Conservation (phyloP, 176 grass and related monocot species). For the Triticum urartu region DNA sequence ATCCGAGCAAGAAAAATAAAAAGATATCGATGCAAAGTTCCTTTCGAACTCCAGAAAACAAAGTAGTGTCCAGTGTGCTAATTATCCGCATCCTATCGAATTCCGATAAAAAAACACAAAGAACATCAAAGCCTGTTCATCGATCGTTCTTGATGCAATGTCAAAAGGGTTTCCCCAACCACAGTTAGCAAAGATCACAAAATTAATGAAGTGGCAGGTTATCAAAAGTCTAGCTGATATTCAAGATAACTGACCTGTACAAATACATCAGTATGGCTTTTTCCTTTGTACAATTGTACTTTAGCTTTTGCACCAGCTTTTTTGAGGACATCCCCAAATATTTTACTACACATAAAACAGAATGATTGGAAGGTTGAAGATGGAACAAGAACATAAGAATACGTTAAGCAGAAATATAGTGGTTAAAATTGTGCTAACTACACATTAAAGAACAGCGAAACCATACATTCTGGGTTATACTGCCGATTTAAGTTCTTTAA, state of each 20-base stretch:
- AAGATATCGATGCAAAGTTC: background rate
- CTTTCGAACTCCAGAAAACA: background rate
- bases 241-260: constrained; percentile 54
- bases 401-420: background rate
- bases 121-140: background rate
- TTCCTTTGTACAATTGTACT: constrained; percentile 78
- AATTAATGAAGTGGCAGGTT: background rate
- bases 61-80: background rate
- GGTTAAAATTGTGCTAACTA: constrained; percentile 17
- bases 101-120: background rate
- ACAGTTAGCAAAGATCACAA: background rate
- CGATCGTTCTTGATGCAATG: background rate
- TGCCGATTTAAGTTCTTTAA: background rate
- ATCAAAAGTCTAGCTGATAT: background rate
- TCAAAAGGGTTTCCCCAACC: background rate
- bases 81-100: background rate
- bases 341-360: constrained; percentile 52
- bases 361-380: background rate
- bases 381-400: constrained; percentile 10
- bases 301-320: constrained; percentile 64
- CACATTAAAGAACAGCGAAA: background rate
- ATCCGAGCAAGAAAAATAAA: background rate
- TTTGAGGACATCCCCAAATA: constrained; percentile 52
- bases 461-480: background rate
- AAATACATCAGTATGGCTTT: constrained; percentile 98